Base-by-base conservation (phyloP, 805 yeast species). In the Saccharomycopsis microspora region DNA sequence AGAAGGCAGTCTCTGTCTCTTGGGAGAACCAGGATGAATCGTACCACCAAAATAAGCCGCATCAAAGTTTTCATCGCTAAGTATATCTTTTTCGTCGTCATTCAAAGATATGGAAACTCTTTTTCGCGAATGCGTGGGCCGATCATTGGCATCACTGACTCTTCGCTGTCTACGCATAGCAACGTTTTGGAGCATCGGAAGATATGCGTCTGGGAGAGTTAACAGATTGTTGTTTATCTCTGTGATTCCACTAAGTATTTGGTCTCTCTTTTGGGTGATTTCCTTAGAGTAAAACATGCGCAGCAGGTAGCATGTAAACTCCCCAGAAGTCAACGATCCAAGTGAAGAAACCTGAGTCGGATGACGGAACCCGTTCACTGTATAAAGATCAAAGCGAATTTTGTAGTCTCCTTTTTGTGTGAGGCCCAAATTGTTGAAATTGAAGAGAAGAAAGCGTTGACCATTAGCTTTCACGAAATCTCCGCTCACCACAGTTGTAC, bases 341-440 rank as follows among this genome's bases (percentile, higher is more conserved):
- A 28, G 11, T 11, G 28, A 32, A 29, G 32, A 35, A 29, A 11
- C 38, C 10, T 5, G 10, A 30, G 39, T 31, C 2, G 39, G 35
- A 36, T 19, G 19, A 19, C 19, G 19, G 2, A 49, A 49, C 11
- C 48, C 38, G n/a, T 39, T 36, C 19, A 32, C 45, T 27, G 45
- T 49, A 31, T 28, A 51, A 8, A 51, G 42, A 5, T 30, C 33
- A 37, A 51, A 51, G 32, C 39, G 42, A n/a, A 51, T 31, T 27
- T 39, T 49, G 44, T 49, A 51, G 4, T 31, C 19, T 4, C 54
- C 54, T 35, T 45, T 44, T 4, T 19, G 31, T 35, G 32, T 42
- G 19, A 51, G 19, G 3, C 50, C 45, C 9, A 51, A 35, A 29
- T 45, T 51, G 33, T 37, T 42, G 32, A 51, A 49, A 33, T 46